Evolutionary conservation across 176 grass and related monocot species (phyloP), one percentile per base, ranked within the genome.

Genomic region (Oropetium thomaeum): DNA sequence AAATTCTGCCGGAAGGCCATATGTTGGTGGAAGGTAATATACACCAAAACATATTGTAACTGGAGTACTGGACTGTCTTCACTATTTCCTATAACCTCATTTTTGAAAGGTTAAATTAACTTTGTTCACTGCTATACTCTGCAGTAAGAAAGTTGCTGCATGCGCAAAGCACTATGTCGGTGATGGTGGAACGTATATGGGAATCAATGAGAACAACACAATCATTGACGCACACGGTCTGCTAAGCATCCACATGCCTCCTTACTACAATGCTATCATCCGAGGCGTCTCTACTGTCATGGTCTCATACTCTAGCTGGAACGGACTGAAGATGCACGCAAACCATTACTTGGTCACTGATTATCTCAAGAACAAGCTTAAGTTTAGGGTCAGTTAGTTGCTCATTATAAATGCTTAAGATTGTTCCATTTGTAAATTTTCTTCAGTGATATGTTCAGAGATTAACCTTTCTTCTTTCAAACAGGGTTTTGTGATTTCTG

Each of bases 221-320:
- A 80, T 90, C 57, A 90, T 90, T 8, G 1, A 85, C 5, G 40
- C 32, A 1, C 79, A 77, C 35, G 88, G 84, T 31, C 70, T 94
- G 26, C 5, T 94, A 73, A 69, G 60, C 58, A 94, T 88, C 62
- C 91, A 94, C 23, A 90, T 94, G 91, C 74, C 91, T 73, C 78
- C 91, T 14, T 90, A 90, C 54, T 87, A 94, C 4, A 77, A 87
- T 62, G 25, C 91, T 22, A 69, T 94, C 58, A 85, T 87, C 51
- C 70, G 71, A 88, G 91, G 91, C 14, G 84, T 94, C 69, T 90
- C 91, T 9, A 90, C 91, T 13, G 82, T 94, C 58, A 94, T 94
- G 91, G 65, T 80, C 69, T 94, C 91, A 0, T 94, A 85, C 65
- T 94, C 91, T 22, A 94, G 91, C 29, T 90, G 87, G 91, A 94